Evolutionary conservation across 176 grass and related monocot species (phyloP).

Genomic region (Areca catechu): DNA sequence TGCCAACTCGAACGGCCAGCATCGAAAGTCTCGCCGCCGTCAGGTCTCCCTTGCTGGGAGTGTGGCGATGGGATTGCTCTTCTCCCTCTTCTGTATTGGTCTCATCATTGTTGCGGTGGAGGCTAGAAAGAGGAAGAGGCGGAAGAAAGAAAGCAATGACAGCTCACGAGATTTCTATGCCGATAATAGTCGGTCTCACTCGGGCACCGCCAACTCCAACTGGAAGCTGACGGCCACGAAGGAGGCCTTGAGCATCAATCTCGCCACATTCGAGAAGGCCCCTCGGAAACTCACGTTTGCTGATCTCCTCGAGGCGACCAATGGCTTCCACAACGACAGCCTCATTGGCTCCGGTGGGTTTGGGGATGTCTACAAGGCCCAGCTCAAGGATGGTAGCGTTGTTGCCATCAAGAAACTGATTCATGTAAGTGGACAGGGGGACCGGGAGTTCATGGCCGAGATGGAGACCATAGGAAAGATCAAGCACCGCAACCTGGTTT

Average conservation of each 20-base stretch:
- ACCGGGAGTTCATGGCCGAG: slow-evolving; percentile 24
- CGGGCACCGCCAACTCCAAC: slow-evolving; percentile 17
- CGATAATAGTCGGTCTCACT: slow-evolving; percentile 16
- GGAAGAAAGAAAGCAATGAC: slow-evolving; percentile 1
- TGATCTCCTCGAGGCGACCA: slow-evolving; percentile 17
- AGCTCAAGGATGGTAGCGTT: slow-evolving; percentile 19
- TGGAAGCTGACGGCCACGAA: slow-evolving; percentile 21
- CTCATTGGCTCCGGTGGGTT: slow-evolving; percentile 21
- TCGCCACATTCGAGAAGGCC: slow-evolving; percentile 14
- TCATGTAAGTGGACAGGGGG: slow-evolving; percentile 20
- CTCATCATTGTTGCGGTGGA: slow-evolving; percentile 14
- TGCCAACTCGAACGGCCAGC: neutral
- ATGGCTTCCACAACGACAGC: slow-evolving; percentile 20
- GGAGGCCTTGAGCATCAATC: slow-evolving; percentile 9
- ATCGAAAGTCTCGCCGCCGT: slow-evolving; percentile 9
- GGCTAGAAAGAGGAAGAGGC: slow-evolving; percentile 12
- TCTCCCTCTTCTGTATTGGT: slow-evolving; percentile 21
- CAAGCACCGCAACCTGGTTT: slow-evolving; percentile 27
- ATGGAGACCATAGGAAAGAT: slow-evolving; percentile 30
- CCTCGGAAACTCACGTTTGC: slow-evolving; percentile 15
- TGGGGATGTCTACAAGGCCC: slow-evolving; percentile 21
- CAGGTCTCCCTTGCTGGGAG: slow-evolving; percentile 20
- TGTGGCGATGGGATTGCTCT: slow-evolving; percentile 17
- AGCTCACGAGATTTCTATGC: slow-evolving; percentile 6
- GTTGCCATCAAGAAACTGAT: slow-evolving; percentile 28